phyloP scores from a whole-genome alignment of 306 rosid genomes.

The Clitoria ternatea region DNA sequence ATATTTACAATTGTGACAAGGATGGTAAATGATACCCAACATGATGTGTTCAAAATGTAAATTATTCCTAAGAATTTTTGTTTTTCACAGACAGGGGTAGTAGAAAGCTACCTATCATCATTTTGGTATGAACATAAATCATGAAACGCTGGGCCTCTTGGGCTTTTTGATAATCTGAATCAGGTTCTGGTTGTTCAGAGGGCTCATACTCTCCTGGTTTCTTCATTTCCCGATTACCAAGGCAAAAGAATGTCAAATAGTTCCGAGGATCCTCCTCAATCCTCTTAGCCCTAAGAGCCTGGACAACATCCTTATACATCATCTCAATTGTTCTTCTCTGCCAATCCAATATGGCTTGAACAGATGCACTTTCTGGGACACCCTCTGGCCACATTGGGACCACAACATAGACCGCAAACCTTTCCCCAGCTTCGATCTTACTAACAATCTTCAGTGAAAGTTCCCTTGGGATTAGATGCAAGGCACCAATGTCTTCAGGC shows the following conservation, averaged over 20 bases:
- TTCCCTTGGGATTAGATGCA: constrained; percentile 69
- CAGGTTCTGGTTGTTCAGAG: constrained; percentile 49
- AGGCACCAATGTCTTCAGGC: constrained; percentile 60
- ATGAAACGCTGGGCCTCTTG: constrained; percentile 67
- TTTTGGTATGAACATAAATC: constrained; percentile 75
- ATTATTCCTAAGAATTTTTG: not conserved
- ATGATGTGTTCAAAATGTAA: not conserved
- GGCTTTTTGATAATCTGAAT: constrained; percentile 56
- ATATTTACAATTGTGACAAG: not conserved
- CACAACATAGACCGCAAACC: constrained; percentile 58
- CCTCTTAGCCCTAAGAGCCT: constrained; percentile 59
- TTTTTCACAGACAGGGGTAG: not conserved
- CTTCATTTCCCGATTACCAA: constrained; percentile 68
- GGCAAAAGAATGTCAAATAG: constrained; percentile 82
- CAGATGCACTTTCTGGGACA: constrained; percentile 67
- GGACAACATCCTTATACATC: constrained; percentile 61
- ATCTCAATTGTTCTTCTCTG: constrained; percentile 71
- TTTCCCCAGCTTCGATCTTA: constrained; percentile 73
- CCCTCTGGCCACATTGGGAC: constrained; percentile 87
- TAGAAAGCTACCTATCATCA: constrained; percentile 63
- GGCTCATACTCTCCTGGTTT: constrained; percentile 65
- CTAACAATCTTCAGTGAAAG: constrained; percentile 67
- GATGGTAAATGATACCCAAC: not conserved
- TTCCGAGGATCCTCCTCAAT: constrained; percentile 61
- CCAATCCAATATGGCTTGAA: constrained; percentile 80